A percentile compares a stretch with the other conserved stretches of the same genome.
Evolutionary conservation across 495 filamentous ascomycete genomes (phyloP).

Genomic region (Rostrohypoxylon terebratum): DNA sequence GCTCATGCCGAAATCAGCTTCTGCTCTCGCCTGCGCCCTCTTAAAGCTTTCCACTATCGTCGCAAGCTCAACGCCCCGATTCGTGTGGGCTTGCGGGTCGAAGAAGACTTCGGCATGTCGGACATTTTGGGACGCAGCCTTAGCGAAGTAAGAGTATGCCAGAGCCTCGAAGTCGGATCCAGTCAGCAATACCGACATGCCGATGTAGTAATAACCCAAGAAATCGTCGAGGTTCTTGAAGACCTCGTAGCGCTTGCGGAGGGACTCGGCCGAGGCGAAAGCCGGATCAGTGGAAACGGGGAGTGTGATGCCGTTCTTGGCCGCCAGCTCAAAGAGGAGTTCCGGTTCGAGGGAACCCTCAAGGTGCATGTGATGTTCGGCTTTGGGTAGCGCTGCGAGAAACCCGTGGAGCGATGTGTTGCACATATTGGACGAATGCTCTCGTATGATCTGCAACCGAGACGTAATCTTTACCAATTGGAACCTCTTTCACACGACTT

Average conservation of each 20-base stretch:
- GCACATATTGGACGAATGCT: slow-evolving; percentile 58
- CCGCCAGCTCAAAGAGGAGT: slow-evolving; percentile 75
- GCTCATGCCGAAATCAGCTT: slow-evolving; percentile 70
- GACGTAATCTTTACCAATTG: background rate
- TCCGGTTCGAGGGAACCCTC: slow-evolving; percentile 76
- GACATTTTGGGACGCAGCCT: slow-evolving; percentile 70
- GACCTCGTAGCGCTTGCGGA: slow-evolving; percentile 68
- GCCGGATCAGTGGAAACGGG: slow-evolving; percentile 65
- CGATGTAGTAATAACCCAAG: slow-evolving; percentile 81
- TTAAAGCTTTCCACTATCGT: slow-evolving; percentile 71
- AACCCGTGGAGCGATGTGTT: slow-evolving; percentile 67
- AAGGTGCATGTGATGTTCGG: slow-evolving; percentile 83
- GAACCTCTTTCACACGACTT: background rate
- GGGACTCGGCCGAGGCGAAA: slow-evolving; percentile 69
- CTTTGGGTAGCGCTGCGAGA: slow-evolving; percentile 77
- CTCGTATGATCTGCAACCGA: slow-evolving; percentile 2
- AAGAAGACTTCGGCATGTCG: slow-evolving; percentile 84
- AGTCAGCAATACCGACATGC: slow-evolving; percentile 70
- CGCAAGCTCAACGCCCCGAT: slow-evolving; percentile 69
- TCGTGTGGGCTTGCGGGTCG: slow-evolving; percentile 79
- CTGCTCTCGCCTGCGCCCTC: slow-evolving; percentile 69
- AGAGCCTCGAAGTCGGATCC: slow-evolving; percentile 77
- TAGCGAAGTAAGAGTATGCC: slow-evolving; percentile 77
- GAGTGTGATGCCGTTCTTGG: slow-evolving; percentile 70
- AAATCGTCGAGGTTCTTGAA: slow-evolving; percentile 83